phyloP scores from a whole-genome alignment of 2,329 filamentous ascomycete species.

The Talaromyces marneffei region DNA sequence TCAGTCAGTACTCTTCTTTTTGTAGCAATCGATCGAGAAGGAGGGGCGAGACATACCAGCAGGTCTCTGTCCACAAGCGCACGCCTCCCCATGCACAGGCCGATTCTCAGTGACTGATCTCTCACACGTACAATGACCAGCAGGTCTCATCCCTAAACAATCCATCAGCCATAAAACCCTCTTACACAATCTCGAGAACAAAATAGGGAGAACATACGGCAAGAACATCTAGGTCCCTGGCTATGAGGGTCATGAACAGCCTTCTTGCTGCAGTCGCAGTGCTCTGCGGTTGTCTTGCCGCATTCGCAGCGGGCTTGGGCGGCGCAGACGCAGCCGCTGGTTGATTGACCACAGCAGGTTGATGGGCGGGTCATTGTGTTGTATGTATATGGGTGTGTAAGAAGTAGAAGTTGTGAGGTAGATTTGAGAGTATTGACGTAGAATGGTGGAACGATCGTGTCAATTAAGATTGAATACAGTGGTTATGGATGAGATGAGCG shows the following conservation, averaged over 20 bases:
- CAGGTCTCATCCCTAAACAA: constrained; percentile 59
- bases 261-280: constrained; percentile 80
- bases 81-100: constrained; percentile 55
- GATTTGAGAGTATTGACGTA: not conserved
- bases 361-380: constrained; percentile 19
- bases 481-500: too few relatives aligned
- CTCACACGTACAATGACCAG: constrained; percentile 75
- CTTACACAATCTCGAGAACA: not conserved
- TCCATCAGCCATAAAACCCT: constrained; percentile 12
- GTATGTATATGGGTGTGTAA: not conserved
- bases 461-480: not conserved
- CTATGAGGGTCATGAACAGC: constrained; percentile 63
- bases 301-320: constrained; percentile 71
- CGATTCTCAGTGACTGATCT: constrained; percentile 65
- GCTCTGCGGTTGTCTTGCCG: constrained; percentile 76
- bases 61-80: constrained; percentile 70
- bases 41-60: constrained; percentile 48
- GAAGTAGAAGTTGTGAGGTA: not conserved
- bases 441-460: not conserved
- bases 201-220: constrained; percentile 49
- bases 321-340: constrained; percentile 52
- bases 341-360: constrained; percentile 56
- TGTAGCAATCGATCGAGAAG: not conserved
- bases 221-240: constrained; percentile 71
- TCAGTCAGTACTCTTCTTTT: not conserved